These are phyloP conservation scores for Dimocarpus longan DNA, from an alignment of 345 rosid genomes.

Conservation along the genomic window DNA sequence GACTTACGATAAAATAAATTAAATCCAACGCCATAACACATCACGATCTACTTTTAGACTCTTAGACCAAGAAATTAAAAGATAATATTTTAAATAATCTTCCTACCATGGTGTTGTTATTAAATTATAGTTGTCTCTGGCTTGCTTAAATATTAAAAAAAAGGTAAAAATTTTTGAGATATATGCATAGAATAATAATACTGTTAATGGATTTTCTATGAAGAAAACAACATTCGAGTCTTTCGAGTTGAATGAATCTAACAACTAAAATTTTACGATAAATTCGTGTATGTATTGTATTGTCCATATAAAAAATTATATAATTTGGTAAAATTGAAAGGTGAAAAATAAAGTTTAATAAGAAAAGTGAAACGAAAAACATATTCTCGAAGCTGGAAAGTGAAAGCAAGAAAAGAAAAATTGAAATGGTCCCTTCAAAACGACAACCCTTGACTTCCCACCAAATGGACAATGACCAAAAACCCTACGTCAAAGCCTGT, in stretches of 20 bases:
- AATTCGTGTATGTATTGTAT: too few species aligned
- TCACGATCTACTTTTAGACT: not conserved
- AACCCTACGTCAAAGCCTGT: not conserved
- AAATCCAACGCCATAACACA: not conserved
- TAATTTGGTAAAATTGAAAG: slow-evolving; percentile 1
- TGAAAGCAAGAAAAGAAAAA: not conserved
- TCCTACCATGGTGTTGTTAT: not conserved
- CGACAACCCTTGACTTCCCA: slow-evolving; percentile 25
- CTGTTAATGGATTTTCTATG: too few species aligned
- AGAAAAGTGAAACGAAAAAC: not conserved
- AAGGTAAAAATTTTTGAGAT: not conserved
- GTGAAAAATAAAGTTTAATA: not conserved
- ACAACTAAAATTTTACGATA: too few species aligned
- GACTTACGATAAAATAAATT: too few species aligned
- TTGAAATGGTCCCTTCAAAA: slow-evolving; percentile 30
- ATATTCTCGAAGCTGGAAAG: slow-evolving; percentile 8
- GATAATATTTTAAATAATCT: not conserved
- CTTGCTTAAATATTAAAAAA: too few species aligned
- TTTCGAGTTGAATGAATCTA: not conserved
- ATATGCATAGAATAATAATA: too few species aligned
- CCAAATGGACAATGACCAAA: slow-evolving; percentile 18
- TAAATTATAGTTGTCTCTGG: not conserved
- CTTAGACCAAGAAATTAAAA: not conserved
- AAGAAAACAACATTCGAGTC: too few species aligned
- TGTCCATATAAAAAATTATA: not conserved